These are phyloP conservation scores for Podospora pseudopauciseta DNA, from an alignment of 495 filamentous ascomycete genomes.

Conservation along the genomic window DNA sequence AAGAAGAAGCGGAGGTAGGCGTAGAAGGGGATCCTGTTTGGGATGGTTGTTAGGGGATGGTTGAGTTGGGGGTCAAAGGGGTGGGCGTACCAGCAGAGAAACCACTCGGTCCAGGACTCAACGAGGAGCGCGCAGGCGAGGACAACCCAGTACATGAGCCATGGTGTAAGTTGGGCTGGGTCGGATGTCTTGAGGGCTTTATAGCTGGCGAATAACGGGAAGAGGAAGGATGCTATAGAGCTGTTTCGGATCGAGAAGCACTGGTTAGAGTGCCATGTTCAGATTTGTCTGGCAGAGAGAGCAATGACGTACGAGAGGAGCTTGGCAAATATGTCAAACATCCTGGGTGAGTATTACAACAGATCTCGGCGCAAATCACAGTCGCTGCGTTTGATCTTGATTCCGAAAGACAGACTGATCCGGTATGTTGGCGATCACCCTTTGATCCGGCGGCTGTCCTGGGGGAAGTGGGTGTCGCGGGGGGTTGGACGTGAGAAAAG, in stretches of 20 bases:
- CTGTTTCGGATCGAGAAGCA: conserved; percentile 37
- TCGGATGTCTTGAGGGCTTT: conserved; percentile 93
- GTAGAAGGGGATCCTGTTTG: conserved; percentile 82
- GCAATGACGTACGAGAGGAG: conserved; percentile 65
- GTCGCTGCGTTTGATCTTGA: background rate
- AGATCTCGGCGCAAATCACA: no score
- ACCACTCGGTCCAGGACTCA: conserved; percentile 83
- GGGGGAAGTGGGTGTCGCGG: background rate
- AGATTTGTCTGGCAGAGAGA: background rate
- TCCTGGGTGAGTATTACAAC: conserved; percentile 33
- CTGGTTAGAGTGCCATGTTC: background rate
- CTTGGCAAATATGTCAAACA: conserved; percentile 81
- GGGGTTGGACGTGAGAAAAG: background rate
- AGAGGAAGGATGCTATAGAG: conserved; percentile 84
- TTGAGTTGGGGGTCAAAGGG: background rate
- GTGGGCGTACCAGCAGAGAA: conserved; percentile 67
- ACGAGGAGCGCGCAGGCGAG: conserved; percentile 74
- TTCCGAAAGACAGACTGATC: no score
- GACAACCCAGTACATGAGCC: conserved; percentile 99
- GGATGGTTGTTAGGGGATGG: background rate
- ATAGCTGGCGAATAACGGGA: conserved; percentile 96
- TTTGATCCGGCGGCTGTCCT: background rate
- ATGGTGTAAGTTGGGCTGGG: conserved; percentile 89
- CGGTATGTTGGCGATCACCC: background rate
- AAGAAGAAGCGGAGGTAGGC: conserved; percentile 82